Percentiles rank a stretch among this genome's conserved stretches.
These are phyloP conservation scores for Coleophoma crateriformis DNA, from an alignment of 2,329 filamentous ascomycete genomes.

Conservation along the genomic window DNA sequence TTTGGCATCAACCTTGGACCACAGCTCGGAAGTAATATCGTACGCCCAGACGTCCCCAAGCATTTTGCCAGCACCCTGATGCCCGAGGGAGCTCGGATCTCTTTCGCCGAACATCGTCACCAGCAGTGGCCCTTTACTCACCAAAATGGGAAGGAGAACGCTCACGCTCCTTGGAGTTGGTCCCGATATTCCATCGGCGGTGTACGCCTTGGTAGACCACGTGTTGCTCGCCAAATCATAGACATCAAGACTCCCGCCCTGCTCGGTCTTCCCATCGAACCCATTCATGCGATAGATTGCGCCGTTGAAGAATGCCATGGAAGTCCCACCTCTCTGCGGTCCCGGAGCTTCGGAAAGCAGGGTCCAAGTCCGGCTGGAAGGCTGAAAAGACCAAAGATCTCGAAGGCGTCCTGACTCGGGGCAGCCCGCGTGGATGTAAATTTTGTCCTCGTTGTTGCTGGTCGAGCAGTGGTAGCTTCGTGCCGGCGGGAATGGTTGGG, in stretches of 20 bases:
- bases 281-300: slow-evolving; percentile 57
- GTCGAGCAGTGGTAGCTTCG: slow-evolving; percentile 53
- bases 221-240: slow-evolving; percentile 17
- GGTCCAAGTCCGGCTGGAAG: slow-evolving; percentile 41
- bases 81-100: slow-evolving; percentile 31
- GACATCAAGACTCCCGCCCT: slow-evolving; percentile 52
- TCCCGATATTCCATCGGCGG: slow-evolving; percentile 21
- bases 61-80: slow-evolving; percentile 35
- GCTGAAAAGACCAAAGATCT: slow-evolving; percentile 56
- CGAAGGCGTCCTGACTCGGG: slow-evolving; percentile 47
- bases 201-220: slow-evolving; percentile 22
- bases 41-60: slow-evolving; percentile 35
- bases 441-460: slow-evolving; percentile 30
- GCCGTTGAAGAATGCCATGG: slow-evolving; percentile 30
- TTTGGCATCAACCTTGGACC: slow-evolving; percentile 21
- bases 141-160: slow-evolving; percentile 19
- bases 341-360: slow-evolving; percentile 46
- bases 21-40: slow-evolving; percentile 25
- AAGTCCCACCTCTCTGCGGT: slow-evolving; percentile 47
- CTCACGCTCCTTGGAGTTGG: slow-evolving; percentile 28
- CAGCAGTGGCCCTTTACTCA: slow-evolving; percentile 20
- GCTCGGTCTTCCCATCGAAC: slow-evolving; percentile 55
- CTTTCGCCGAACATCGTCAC: slow-evolving; percentile 35
- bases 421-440: slow-evolving; percentile 59
- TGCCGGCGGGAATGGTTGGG: slow-evolving; percentile 32